Conservation (phyloP, 2,329 filamentous ascomycete species). For the Harringtonia lauricola region DNA sequence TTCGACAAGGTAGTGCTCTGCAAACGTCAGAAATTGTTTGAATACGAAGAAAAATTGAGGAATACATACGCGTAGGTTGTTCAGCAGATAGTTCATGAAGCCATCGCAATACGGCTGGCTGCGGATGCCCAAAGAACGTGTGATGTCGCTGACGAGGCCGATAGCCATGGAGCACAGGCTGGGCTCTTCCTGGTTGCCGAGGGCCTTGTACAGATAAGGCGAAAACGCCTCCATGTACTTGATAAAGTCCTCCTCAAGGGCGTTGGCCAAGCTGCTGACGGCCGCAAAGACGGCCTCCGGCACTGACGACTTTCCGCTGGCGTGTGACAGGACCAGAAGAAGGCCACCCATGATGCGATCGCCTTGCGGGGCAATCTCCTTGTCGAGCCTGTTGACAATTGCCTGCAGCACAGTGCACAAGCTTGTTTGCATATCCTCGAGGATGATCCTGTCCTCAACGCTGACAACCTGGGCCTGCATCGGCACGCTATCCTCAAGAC, state of each 20-base stretch:
- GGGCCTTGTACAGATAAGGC: constrained; percentile 85
- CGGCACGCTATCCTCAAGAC: constrained; percentile 78
- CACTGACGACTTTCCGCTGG: constrained; percentile 80
- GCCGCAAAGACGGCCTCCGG: constrained; percentile 90
- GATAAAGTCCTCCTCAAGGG: constrained; percentile 82
- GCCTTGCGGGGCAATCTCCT: constrained; percentile 79
- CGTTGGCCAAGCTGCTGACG: constrained; percentile 82
- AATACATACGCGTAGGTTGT: constrained; percentile 66
- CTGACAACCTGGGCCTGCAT: constrained; percentile 92
- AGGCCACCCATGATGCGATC: constrained; percentile 90
- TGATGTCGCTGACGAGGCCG: constrained; percentile 92
- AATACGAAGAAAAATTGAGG: constrained; percentile 7
- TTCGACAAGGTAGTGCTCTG: constrained; percentile 79
- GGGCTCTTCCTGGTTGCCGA: constrained; percentile 91
- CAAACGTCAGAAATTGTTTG: constrained; percentile 3
- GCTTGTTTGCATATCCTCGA: constrained; percentile 97
- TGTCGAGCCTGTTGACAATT: constrained; percentile 83
- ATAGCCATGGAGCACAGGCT: constrained; percentile 94
- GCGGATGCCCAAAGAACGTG: constrained; percentile 77
- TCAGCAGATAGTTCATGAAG: constrained; percentile 96
- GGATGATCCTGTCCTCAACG: constrained; percentile 87
- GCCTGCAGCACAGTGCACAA: constrained; percentile 83
- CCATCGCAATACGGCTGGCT: constrained; percentile 92
- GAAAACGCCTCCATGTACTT: constrained; percentile 97
- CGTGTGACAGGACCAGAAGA: constrained; percentile 66